Percentiles rank a stretch among this genome's conserved stretches.
phyloP scores from a whole-genome alignment of 495 filamentous ascomycete species.

The Emericellopsis terricola region DNA sequence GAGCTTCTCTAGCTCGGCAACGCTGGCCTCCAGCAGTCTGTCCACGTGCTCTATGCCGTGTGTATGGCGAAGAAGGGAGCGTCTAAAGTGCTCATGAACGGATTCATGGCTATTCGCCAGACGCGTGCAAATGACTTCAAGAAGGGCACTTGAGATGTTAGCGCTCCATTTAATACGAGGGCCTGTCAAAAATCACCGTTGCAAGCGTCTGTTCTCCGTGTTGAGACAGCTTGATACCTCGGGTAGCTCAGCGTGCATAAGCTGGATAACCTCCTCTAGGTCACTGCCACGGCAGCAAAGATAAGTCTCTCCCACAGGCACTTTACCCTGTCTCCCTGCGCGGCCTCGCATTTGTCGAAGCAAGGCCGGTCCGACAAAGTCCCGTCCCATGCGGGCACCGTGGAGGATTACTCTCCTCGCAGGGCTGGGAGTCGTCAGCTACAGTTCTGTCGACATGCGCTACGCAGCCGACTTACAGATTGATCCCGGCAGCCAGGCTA shows the following conservation, averaged over 20 bases:
- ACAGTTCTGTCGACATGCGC: neutral
- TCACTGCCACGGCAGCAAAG: slow-evolving; percentile 58
- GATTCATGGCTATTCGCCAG: slow-evolving; percentile 51
- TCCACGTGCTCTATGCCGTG: slow-evolving; percentile 23
- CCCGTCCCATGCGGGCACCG: slow-evolving; percentile 59
- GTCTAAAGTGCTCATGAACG: slow-evolving; percentile 52
- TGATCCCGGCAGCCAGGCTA: slow-evolving; percentile 73
- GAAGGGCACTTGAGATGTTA: slow-evolving; percentile 33
- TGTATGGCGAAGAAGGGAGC: slow-evolving; percentile 45
- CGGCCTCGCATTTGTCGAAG: slow-evolving; percentile 74
- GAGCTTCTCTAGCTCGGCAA: slow-evolving; percentile 32
- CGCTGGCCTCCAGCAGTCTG: slow-evolving; percentile 33
- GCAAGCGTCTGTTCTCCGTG: slow-evolving; percentile 49
- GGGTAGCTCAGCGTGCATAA: slow-evolving; percentile 60
- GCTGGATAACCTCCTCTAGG: slow-evolving; percentile 45
- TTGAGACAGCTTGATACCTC: slow-evolving; percentile 50
- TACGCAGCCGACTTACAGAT: slow-evolving; percentile 21
- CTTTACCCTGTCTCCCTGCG: slow-evolving; percentile 70
- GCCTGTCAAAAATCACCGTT: slow-evolving; percentile 26
- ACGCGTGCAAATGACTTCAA: slow-evolving; percentile 57
- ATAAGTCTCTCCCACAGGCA: slow-evolving; percentile 65
- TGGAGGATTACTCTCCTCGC: slow-evolving; percentile 67
- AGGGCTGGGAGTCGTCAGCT: slow-evolving; percentile 8
- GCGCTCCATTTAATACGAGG: neutral
- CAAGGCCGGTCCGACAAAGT: slow-evolving; percentile 61